phyloP scores from a whole-genome alignment of 176 grass and related monocot genomes.

The Alopecurus myosuroides region DNA sequence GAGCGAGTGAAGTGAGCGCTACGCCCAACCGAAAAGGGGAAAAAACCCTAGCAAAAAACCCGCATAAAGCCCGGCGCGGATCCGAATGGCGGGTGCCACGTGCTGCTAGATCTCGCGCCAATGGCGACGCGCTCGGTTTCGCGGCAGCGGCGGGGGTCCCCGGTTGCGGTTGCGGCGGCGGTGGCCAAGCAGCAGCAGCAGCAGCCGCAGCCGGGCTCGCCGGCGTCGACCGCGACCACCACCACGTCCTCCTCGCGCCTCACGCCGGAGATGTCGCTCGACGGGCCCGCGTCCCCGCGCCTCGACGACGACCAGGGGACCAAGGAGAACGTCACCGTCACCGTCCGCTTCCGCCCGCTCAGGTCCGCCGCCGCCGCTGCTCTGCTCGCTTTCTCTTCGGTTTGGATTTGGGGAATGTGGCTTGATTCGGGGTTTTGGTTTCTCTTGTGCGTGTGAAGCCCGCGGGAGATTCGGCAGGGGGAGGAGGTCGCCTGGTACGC shows the following conservation, averaged over 20 bases:
- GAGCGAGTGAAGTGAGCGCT: background rate
- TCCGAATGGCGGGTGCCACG: conserved; percentile 16
- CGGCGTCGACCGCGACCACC: conserved; percentile 64
- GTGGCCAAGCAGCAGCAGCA: conserved; percentile 10
- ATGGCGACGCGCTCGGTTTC: conserved; percentile 47
- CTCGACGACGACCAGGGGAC: conserved; percentile 38
- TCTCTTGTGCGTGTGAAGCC: conserved; percentile 45
- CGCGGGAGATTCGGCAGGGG: conserved; percentile 92
- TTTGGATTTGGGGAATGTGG: conserved; percentile 44
- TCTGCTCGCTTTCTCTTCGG: background rate
- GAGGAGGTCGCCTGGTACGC: conserved; percentile 99
- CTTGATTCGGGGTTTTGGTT: conserved; percentile 37
- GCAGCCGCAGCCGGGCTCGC: conserved; percentile 50
- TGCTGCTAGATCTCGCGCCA: conserved; percentile 42
- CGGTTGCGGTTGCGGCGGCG: background rate
- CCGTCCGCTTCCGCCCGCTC: conserved; percentile 95
- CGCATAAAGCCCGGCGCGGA: conserved; percentile 37
- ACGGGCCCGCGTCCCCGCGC: conserved; percentile 49
- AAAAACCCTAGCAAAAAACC: conserved; percentile 57
- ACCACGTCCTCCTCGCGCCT: conserved; percentile 69
- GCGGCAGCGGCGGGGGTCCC: conserved; percentile 49
- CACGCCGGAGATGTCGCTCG: conserved; percentile 66
- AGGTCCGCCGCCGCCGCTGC: conserved; percentile 37
- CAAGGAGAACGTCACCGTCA: conserved; percentile 98
- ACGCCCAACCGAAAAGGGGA: conserved; percentile 11